Evolutionary conservation across 345 rosid genomes (phyloP).

Genomic region (Limnanthes douglasii): DNA sequence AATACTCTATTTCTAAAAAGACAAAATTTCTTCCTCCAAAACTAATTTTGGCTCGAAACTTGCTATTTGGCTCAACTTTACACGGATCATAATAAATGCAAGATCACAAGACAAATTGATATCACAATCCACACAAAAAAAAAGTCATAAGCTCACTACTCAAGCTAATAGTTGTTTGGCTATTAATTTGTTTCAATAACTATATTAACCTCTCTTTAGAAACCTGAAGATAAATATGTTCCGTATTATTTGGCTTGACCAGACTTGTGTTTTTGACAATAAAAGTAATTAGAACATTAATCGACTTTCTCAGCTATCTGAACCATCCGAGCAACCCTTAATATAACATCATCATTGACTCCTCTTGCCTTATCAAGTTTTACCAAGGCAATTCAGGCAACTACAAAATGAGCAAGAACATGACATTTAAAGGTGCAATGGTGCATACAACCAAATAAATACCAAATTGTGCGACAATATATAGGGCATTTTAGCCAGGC

Average conservation of each 20-base stretch:
- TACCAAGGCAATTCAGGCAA: conserved; percentile 91
- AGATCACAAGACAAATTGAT: no score
- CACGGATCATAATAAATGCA: no score
- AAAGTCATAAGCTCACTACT: no score
- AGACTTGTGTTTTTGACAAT: conserved; percentile 1
- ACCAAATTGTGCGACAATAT: no score
- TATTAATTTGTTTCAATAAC: conserved; percentile 84
- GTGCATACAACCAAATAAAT: no score
- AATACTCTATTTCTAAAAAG: no score
- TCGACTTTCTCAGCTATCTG: conserved; percentile 90
- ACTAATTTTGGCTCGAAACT: no score
- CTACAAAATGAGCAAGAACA: conserved; percentile 15
- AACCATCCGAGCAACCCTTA: conserved; percentile 85
- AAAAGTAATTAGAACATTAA: neutral
- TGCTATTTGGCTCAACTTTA: no score
- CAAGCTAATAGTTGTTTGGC: conserved; percentile 53
- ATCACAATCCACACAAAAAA: no score
- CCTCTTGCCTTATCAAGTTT: conserved; percentile 97
- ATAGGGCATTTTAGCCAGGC: no score
- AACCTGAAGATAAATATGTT: conserved; percentile 24
- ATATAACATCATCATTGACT: conserved; percentile 79
- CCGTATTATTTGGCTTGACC: neutral
- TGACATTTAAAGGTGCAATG: no score
- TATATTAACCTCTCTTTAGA: conserved; percentile 83
- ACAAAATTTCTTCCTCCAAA: no score